Evolutionary conservation across 1,284 basidiomycete species (phyloP), one percentile per base, ranked within the genome.

Genomic region (Pseudozyma sp.): DNA sequence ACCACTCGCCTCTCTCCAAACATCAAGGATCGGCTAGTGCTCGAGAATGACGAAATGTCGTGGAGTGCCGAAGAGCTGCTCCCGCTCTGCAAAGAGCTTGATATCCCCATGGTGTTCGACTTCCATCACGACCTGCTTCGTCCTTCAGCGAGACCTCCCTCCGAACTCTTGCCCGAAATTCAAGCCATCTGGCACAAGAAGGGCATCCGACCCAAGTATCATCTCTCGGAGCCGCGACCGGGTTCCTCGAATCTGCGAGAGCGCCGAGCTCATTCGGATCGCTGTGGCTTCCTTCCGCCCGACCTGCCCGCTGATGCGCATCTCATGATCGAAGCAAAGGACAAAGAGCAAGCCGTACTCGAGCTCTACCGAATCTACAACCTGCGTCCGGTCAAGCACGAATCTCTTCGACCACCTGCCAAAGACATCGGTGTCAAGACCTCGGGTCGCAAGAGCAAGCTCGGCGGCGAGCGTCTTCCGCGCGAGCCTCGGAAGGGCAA

Each of bases 11-110:
- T 95, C 7, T 87, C 90, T 4, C 85, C 88, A 31, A 88, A 89
- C 30, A 89, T 93, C 66, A 89, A 91, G 69, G 87, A 87, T 6
- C 87, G 94, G 39, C 84, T 95, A 24, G 94, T 94, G 0, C 87
- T 97, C 16, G 94, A 96, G 85, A 97, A 96, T 71, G 94, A 96
- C 81, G 94, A 95, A 86, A 88, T 95, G 73, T 94, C 92, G 78
- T 96, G 94, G 85, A 92, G 89, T 51, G 91, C 92, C 1, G 92
- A 93, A 69, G 94, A 96, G 68, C 87, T 96, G 7, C 87, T 95
- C 8, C 91, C 92, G 0, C 78, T 94, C 0, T 94, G 92, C 82
- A 90, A 92, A 71, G 91, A 93, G 81, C 88, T 96, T 6, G 86
- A 90, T 46, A 89, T 95, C 16, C 94, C 94, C 7, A 89, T 92